Evolutionary conservation across 106 monocot genomes (phyloP).

Genomic region (Allium fistulosum): DNA sequence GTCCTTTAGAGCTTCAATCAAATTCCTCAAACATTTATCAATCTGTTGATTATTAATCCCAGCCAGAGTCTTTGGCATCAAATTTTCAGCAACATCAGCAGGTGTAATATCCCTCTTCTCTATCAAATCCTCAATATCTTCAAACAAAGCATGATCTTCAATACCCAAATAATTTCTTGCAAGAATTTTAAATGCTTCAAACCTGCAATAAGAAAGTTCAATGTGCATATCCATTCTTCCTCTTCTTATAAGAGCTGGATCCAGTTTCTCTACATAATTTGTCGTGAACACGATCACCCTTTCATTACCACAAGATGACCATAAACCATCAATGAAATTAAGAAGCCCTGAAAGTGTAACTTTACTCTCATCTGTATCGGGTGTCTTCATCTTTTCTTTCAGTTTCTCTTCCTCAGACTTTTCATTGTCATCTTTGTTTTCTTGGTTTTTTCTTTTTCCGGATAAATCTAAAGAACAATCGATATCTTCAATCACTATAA

Average conservation of each 20-base stretch:
- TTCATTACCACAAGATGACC: constrained; percentile 33
- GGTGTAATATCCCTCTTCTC: constrained; percentile 20
- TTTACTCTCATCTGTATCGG: constrained; percentile 9
- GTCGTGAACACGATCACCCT: constrained; percentile 28
- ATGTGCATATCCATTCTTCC: constrained; percentile 38
- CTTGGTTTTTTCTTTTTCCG: constrained; percentile 1
- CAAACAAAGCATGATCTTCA: constrained; percentile 17
- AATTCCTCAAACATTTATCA: background rate
- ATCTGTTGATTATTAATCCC: background rate
- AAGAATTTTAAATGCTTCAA: constrained; percentile 24
- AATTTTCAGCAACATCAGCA: constrained; percentile 24
- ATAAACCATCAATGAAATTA: constrained; percentile 34
- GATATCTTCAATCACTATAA: constrained; percentile 86
- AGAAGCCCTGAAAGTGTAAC: constrained; percentile 31
- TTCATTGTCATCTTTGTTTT: background rate
- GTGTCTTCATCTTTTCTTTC: constrained; percentile 2
- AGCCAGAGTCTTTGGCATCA: constrained; percentile 17
- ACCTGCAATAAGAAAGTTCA: constrained; percentile 21
- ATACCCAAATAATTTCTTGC: constrained; percentile 22
- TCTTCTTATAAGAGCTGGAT: constrained; percentile 28
- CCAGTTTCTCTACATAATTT: constrained; percentile 24
- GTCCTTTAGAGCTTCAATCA: background rate
- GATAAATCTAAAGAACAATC: constrained; percentile 16
- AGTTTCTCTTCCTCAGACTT: background rate
- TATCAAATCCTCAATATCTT: constrained; percentile 1